Base-by-base conservation (phyloP, 2,329 filamentous ascomycete species). In the Trichoderma sp. region DNA sequence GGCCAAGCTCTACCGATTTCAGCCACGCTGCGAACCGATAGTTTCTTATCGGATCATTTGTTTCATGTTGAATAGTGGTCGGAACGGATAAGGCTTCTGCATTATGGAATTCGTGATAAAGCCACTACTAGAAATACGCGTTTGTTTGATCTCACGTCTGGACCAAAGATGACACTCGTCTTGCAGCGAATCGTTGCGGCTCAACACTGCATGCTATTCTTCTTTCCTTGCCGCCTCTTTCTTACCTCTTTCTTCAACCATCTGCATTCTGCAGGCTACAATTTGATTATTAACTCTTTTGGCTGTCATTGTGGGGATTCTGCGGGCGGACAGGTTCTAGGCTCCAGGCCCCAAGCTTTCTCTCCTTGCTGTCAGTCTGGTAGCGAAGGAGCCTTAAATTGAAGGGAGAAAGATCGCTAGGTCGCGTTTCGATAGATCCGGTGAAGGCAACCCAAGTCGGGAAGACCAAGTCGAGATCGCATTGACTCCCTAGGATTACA, bases 401-500 rank as follows among this genome's bases (percentile, higher is more conserved):
- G 65, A 68, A 68, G 65, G 65, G 65, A 68, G 53, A 32, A 23
- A 26, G 36, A 68, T 68, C 65, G 55, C 34, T 68, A 32, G 53
- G 55, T 47, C 55, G 55, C 55, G 57, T 62, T 69, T 69, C 66
- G 66, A 62, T 62, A 61, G 57, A 61, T 62, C 66, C 55, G 57
- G 39, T 58, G 20, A 39, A 69, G 55, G 66, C 57, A 53, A 20
- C 66, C 39, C 32, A 50, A 69, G 66, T 26, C 32, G 55, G 36
- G 20, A 61, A 59, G 34, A 50, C 53, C 36, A 68, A 36, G 28
- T 36, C 15, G 64, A 57, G 20, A 47, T 50, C 53, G 64, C 50
- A 57, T 67, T 28, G 39, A 64, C 53, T 36, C 13, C 7, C 9
- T 57, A 20, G 47, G 59, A 62, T 61, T 39, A 34, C 39, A 28